phyloP scores from a whole-genome alignment of 306 rosid species.

The Acmispon strigosus region DNA sequence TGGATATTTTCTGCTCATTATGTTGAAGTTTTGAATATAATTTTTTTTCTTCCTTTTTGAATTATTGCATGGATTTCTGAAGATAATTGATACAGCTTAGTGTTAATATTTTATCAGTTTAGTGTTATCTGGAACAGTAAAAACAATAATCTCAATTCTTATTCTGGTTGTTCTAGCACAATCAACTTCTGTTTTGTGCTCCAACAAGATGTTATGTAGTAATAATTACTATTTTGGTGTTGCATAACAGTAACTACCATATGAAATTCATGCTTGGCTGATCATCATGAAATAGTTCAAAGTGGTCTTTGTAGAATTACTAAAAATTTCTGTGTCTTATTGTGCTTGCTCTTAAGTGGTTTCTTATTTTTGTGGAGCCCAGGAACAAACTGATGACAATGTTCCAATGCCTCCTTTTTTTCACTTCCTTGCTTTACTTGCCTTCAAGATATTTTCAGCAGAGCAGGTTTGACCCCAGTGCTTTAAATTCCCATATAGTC shows the following conservation, averaged over 20 bases:
- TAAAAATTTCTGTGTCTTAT: not conserved
- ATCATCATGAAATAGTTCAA: not conserved
- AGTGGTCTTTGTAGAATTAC: not conserved
- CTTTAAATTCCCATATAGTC: not conserved
- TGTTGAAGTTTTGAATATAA: constrained; percentile 1
- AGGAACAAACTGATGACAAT: constrained; percentile 56
- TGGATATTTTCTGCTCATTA: not conserved
- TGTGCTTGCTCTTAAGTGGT: constrained; percentile 1
- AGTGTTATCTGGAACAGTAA: not conserved
- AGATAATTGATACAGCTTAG: not conserved
- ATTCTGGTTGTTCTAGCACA: constrained; percentile 1
- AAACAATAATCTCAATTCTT: not conserved
- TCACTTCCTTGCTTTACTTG: constrained; percentile 95
- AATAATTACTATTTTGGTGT: not conserved
- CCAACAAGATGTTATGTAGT: not conserved
- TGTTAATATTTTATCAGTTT: constrained; percentile 5
- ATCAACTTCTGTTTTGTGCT: constrained; percentile 11
- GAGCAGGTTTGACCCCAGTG: constrained; percentile 59
- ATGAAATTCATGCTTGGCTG: not conserved
- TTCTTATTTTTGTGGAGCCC: constrained; percentile 17
- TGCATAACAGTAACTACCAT: not conserved
- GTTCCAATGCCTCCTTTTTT: constrained; percentile 90
- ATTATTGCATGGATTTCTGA: constrained; percentile 13
- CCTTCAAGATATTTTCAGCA: constrained; percentile 86
- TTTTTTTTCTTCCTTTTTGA: constrained; percentile 2